These are phyloP conservation scores for Pachysolen tannophilus DNA, from an alignment of 805 yeast genomes.

Conservation along the genomic window DNA sequence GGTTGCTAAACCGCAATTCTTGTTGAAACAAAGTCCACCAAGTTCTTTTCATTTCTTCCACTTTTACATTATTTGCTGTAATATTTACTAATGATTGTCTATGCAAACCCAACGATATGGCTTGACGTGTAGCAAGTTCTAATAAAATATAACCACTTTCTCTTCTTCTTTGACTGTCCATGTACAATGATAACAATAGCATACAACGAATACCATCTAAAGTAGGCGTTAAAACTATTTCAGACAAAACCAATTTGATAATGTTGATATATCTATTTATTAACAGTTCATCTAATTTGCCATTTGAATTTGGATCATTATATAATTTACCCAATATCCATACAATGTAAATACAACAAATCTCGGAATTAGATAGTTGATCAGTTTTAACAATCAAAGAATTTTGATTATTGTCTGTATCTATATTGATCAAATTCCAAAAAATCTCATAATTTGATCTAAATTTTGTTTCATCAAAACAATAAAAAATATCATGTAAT, in stretches of 20 bases:
- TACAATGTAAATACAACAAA: conserved; percentile 39
- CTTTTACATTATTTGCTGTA: conserved; percentile 23
- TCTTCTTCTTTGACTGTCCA: conserved; percentile 35
- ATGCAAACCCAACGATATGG: conserved; percentile 40
- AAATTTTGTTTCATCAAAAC: conserved; percentile 28
- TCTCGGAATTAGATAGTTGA: conserved; percentile 22
- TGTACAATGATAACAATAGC: conserved; percentile 32
- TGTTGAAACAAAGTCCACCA: conserved; percentile 37
- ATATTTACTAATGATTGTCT: conserved; percentile 28
- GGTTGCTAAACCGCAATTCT: conserved; percentile 32
- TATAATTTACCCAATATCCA: conserved; percentile 33
- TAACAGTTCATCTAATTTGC: conserved; percentile 17
- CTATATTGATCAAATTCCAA: conserved; percentile 26
- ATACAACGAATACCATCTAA: conserved; percentile 36
- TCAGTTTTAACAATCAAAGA: background rate
- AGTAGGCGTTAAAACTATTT: conserved; percentile 34
- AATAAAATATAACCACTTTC: conserved; percentile 41
- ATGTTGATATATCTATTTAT: conserved; percentile 29
- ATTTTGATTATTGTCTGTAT: conserved; percentile 8
- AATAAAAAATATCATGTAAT: conserved; percentile 35
- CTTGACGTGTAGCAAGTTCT: conserved; percentile 39
- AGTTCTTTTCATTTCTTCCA: conserved; percentile 32
- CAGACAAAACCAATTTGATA: conserved; percentile 33
- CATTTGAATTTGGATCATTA: conserved; percentile 16
- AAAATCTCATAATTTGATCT: conserved; percentile 26